These are phyloP conservation scores for Bassia scoparia DNA, from an alignment of 148 eudicot genomes.

Conservation along the genomic window DNA sequence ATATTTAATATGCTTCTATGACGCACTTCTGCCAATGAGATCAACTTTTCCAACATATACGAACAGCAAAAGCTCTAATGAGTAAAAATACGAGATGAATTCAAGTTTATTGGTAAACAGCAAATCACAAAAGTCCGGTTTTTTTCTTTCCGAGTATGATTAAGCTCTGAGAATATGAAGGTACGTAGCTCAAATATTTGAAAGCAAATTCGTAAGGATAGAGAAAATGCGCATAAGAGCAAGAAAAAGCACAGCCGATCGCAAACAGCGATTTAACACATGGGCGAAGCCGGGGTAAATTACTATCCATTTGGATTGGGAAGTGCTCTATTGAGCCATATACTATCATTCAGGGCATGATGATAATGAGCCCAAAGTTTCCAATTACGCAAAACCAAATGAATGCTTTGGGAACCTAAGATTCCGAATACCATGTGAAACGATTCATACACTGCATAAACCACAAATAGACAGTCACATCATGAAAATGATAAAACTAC, in stretches of 20 bases:
- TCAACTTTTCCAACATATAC: conserved; percentile 65
- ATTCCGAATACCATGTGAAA: too few relatives aligned
- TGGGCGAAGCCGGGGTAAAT: conserved; percentile 32
- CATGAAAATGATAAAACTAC: too few relatives aligned
- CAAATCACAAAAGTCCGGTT: conserved; percentile 35
- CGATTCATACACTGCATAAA: too few relatives aligned
- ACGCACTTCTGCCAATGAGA: conserved; percentile 37
- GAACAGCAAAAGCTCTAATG: conserved; percentile 58
- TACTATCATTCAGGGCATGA: too few relatives aligned
- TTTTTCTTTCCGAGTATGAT: conserved; percentile 46
- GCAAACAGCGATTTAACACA: conserved; percentile 47
- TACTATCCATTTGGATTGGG: conserved; percentile 28
- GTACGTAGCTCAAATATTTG: conserved; percentile 59
- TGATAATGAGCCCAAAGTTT: too few relatives aligned
- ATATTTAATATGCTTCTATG: conserved; percentile 40
- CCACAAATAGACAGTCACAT: too few relatives aligned
- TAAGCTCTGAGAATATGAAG: conserved; percentile 56
- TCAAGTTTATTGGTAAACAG: conserved; percentile 53
- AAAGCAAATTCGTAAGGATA: conserved; percentile 44
- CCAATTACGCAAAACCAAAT: too few relatives aligned
- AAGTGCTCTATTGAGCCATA: too few relatives aligned
- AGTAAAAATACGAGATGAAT: conserved; percentile 44
- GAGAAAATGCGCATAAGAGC: conserved; percentile 57
- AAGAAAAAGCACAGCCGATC: conserved; percentile 71
- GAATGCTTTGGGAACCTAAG: too few relatives aligned